Evolutionary conservation across 352 stramenopile species (phyloP).

Genomic region (Peronospora belbahrii): DNA sequence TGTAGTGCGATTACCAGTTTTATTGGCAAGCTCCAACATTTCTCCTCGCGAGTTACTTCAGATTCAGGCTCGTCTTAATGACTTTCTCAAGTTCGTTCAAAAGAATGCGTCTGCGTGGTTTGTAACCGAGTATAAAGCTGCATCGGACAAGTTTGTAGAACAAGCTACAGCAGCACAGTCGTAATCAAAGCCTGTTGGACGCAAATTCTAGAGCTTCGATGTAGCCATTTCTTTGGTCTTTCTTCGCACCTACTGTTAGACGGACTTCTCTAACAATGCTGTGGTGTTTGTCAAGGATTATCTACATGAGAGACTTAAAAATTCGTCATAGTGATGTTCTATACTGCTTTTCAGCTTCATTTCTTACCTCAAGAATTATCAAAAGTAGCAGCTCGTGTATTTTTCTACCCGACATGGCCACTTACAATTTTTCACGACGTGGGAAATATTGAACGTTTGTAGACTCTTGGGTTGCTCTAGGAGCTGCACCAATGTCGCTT

Average conservation of each 20-base stretch:
- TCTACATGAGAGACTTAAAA: conserved; percentile 19
- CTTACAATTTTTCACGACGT: conserved; percentile 86
- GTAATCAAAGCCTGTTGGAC: not conserved
- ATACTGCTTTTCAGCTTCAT: conserved; percentile 88
- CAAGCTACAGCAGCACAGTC: conserved; percentile 20
- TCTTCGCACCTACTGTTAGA: conserved; percentile 8
- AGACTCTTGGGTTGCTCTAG: conserved; percentile 89
- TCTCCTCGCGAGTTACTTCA: conserved; percentile 46
- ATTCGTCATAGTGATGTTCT: conserved; percentile 24
- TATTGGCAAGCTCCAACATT: conserved; percentile 56
- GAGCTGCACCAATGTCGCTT: conserved; percentile 87
- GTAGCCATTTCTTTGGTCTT: conserved; percentile 15
- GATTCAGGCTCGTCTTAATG: conserved; percentile 69
- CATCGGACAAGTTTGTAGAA: conserved; percentile 49
- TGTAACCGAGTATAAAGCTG: conserved; percentile 54
- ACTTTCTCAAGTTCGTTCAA: conserved; percentile 81
- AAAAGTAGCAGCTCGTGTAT: conserved; percentile 64
- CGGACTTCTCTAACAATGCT: conserved; percentile 4
- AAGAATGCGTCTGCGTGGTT: conserved; percentile 69
- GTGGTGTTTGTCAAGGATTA: conserved; percentile 14
- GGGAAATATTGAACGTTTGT: conserved; percentile 87
- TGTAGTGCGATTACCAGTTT: conserved; percentile 72
- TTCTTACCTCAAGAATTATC: conserved; percentile 69
- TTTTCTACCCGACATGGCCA: conserved; percentile 91
- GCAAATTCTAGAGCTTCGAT: conserved; percentile 1